Evolutionary conservation across 805 yeast species (phyloP).

Genomic region (Candida qinlingensis): DNA sequence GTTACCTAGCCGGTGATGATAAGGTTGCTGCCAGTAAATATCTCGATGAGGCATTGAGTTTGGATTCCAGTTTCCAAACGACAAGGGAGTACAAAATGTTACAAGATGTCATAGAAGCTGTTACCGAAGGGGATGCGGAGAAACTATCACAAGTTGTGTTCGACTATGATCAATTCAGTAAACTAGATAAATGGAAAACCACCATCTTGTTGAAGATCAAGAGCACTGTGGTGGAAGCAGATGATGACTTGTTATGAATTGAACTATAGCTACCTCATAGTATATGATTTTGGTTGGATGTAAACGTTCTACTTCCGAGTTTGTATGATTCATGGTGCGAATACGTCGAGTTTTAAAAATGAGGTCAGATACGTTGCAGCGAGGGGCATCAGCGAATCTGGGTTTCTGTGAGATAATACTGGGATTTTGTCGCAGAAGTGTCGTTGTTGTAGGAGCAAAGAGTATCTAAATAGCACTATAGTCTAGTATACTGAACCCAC

Average conservation of each 20-base stretch:
- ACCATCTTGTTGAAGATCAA: slow-evolving; percentile 78
- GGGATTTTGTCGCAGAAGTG: too few relatives aligned
- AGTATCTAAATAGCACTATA: neutral
- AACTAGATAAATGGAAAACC: slow-evolving; percentile 89
- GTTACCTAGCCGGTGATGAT: slow-evolving; percentile 81
- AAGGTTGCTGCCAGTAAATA: slow-evolving; percentile 79
- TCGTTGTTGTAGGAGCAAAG: neutral
- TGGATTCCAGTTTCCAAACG: slow-evolving; percentile 72
- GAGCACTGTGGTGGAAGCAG: slow-evolving; percentile 62
- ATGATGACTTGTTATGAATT: slow-evolving; percentile 47
- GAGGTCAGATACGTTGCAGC: slow-evolving; percentile 12
- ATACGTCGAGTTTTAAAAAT: neutral
- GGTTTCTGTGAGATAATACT: neutral
- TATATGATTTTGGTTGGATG: too few relatives aligned
- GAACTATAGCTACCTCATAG: neutral
- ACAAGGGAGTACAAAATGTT: slow-evolving; percentile 74
- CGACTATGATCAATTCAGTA: slow-evolving; percentile 82
- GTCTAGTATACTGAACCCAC: neutral
- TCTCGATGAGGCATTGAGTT: slow-evolving; percentile 52
- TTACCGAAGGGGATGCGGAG: slow-evolving; percentile 75
- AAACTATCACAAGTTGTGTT: slow-evolving; percentile 65
- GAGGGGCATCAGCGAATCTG: neutral
- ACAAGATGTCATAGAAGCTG: slow-evolving; percentile 63
- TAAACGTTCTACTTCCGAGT: too few relatives aligned
- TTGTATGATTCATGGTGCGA: too few relatives aligned